Percentiles rank a stretch among this genome's conserved stretches.
Conservation (phyloP, 768 basidiomycete genomes). For the Lactarius vividus region DNA sequence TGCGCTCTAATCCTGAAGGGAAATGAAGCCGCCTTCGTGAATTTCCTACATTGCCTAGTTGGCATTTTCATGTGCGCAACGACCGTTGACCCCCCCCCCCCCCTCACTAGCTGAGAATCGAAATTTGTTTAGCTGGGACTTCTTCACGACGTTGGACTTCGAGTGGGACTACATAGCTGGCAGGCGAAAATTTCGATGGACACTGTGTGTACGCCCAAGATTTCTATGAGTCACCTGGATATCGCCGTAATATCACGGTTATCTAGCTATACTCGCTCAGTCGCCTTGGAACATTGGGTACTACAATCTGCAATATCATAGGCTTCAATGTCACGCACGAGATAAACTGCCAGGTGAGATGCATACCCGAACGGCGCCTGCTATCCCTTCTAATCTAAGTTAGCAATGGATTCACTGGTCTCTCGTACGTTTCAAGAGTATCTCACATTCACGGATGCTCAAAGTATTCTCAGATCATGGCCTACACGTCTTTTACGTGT, state of each 20-base stretch:
- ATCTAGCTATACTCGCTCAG: conserved; percentile 11
- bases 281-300: conserved; percentile 7
- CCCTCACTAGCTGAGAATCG: neutral
- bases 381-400: neutral
- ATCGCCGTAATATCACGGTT: neutral
- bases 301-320: conserved; percentile 3
- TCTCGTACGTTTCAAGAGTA: conserved; percentile 8
- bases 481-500: conserved; percentile 1
- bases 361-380: neutral
- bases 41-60: neutral
- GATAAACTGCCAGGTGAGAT: conserved; percentile 20
- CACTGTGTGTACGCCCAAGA: conserved; percentile 6
- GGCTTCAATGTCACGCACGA: neutral
- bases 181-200: conserved; percentile 12
- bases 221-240: too few relatives aligned
- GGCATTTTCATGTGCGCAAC: conserved; percentile 14
- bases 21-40: neutral
- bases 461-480: neutral
- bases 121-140: conserved; percentile 13
- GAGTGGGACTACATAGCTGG: conserved; percentile 11
- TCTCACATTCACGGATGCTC: neutral
- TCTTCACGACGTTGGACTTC: conserved; percentile 11
- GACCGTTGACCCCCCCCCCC: neutral
- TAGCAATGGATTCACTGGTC: conserved; percentile 1
- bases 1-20: neutral